A percentile compares a stretch with the other conserved stretches of the same genome.
Evolutionary conservation across 768 basidiomycete species (phyloP).

Genomic region (Lentinula aciculospora): DNA sequence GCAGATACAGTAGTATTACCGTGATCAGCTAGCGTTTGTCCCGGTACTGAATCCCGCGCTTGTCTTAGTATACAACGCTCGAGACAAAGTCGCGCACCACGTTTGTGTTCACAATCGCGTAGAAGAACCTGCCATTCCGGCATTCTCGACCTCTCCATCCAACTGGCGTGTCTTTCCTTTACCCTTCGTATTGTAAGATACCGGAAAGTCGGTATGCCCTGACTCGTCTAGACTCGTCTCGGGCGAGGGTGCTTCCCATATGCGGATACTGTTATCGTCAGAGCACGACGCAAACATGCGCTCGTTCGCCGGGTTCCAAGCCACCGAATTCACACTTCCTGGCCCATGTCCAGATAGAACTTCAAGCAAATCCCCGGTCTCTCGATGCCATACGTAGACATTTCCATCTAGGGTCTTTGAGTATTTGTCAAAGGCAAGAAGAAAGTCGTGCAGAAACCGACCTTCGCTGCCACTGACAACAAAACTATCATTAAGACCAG

Average conservation of each 20-base stretch:
- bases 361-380: slow-evolving; percentile 79
- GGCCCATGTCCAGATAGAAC: slow-evolving; percentile 81
- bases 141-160: slow-evolving; percentile 26
- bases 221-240: slow-evolving; percentile 10
- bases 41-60: neutral
- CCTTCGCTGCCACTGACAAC: slow-evolving; percentile 96
- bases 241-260: slow-evolving; percentile 66
- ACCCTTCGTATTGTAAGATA: slow-evolving; percentile 44
- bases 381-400: slow-evolving; percentile 94
- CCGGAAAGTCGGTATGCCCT: slow-evolving; percentile 10
- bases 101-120: slow-evolving; percentile 1
- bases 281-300: slow-evolving; percentile 96
- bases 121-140: slow-evolving; percentile 12
- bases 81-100: neutral
- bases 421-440: neutral
- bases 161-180: slow-evolving; percentile 58
- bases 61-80: neutral
- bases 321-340: slow-evolving; percentile 91
- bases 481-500: slow-evolving; percentile 83
- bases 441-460: slow-evolving; percentile 27
- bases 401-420: slow-evolving; percentile 63
- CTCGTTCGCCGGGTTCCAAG: slow-evolving; percentile 89
- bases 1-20: neutral
- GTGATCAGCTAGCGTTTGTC: neutral
- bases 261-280: slow-evolving; percentile 85